Evolutionary conservation across 768 basidiomycete species (phyloP).

Genomic region (Leccinum fibrillosum): DNA sequence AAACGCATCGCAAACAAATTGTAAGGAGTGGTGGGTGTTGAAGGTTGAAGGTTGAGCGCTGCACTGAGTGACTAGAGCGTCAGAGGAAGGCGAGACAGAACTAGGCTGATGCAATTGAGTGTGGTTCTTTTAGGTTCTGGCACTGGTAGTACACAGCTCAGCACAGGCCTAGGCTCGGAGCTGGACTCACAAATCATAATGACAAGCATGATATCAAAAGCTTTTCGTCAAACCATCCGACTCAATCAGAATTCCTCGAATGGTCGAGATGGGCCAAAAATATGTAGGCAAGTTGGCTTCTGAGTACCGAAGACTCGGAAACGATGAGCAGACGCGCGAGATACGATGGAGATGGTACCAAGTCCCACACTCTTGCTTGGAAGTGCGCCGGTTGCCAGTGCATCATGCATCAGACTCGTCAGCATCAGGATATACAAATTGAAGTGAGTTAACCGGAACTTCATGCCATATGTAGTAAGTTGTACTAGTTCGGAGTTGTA

Average conservation of each 20-base stretch:
- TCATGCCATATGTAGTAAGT: too few species aligned
- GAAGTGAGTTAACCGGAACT: too few species aligned
- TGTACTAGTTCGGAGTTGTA: too few species aligned
- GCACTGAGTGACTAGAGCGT: background rate
- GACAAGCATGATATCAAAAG: background rate
- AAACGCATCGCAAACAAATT: constrained; percentile 13
- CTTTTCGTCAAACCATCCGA: constrained; percentile 19
- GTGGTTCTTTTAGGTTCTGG: constrained; percentile 14
- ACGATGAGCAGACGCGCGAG: too few species aligned
- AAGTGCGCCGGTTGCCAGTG: too few species aligned
- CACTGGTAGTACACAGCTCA: background rate
- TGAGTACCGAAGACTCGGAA: too few species aligned
- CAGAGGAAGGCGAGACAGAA: background rate
- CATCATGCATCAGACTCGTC: too few species aligned
- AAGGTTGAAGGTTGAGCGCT: background rate
- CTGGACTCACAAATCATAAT: background rate
- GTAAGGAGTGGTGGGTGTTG: constrained; percentile 10
- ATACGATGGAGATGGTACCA: too few species aligned
- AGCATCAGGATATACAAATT: too few species aligned
- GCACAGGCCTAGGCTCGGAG: background rate
- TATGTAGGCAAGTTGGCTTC: too few species aligned
- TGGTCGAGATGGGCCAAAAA: background rate
- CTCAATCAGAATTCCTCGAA: constrained; percentile 22
- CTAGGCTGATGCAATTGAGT: background rate
- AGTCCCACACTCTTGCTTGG: too few species aligned